phyloP scores from a whole-genome alignment of 2,329 filamentous ascomycete genomes.

The Aciculosporium take region DNA sequence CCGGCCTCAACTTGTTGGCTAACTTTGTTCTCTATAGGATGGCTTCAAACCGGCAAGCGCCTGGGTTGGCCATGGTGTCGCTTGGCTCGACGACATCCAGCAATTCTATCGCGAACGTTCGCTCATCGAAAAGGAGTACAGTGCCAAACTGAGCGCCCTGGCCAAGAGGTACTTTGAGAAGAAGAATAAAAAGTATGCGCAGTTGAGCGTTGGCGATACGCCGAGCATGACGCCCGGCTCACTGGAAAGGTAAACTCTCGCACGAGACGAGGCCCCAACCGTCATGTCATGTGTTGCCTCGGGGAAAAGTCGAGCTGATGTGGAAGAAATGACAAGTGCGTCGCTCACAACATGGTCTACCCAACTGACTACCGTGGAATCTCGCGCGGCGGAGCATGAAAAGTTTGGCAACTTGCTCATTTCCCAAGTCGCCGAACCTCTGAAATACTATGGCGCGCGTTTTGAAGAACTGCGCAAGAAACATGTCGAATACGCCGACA shows the following conservation, averaged over 20 bases:
- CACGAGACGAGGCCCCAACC: background rate
- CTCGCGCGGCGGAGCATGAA: constrained; percentile 78
- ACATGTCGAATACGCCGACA: constrained; percentile 76
- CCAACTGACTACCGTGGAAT: constrained; percentile 80
- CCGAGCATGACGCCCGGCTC: constrained; percentile 89
- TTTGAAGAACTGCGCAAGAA: constrained; percentile 90
- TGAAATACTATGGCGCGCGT: constrained; percentile 57
- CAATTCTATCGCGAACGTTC: constrained; percentile 93
- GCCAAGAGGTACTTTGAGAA: constrained; percentile 97
- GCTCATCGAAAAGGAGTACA: constrained; percentile 92
- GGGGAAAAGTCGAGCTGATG: constrained; percentile 2
- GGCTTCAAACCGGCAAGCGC: constrained; percentile 88
- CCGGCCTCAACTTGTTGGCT: background rate
- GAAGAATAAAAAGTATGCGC: constrained; percentile 80
- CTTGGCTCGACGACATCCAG: constrained; percentile 93
- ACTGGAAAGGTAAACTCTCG: constrained; percentile 56
- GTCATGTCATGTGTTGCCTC: no score
- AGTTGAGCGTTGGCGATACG: constrained; percentile 82
- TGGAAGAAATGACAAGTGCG: constrained; percentile 40
- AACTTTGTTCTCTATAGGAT: constrained; percentile 45
- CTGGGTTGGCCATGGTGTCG: constrained; percentile 81
- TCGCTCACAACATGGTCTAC: constrained; percentile 96
- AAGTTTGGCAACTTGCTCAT: constrained; percentile 67
- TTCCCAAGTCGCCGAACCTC: constrained; percentile 68
- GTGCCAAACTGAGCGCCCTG: constrained; percentile 68